Evolutionary conservation across 2,329 filamentous ascomycete species (phyloP).

Genomic region (Microdochium paspali): DNA sequence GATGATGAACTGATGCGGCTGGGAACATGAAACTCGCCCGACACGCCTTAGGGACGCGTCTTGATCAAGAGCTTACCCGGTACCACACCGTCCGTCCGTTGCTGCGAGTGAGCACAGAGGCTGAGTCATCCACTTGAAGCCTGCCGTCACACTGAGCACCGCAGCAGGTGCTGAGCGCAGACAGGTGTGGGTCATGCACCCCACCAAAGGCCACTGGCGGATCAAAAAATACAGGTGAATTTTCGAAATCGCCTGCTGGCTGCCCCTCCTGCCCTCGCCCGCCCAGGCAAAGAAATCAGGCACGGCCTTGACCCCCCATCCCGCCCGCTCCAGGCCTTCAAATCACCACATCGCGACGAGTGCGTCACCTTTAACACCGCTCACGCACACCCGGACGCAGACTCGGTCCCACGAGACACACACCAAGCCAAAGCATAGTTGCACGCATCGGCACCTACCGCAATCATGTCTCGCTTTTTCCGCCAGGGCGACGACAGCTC

Average conservation of each 20-base stretch:
- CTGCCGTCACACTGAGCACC: background rate
- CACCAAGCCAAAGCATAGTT: constrained; percentile 1
- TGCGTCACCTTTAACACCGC: constrained; percentile 1
- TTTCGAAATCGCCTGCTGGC: constrained; percentile 2
- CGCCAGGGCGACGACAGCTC: constrained; percentile 87
- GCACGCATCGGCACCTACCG: constrained; percentile 9
- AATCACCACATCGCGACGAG: background rate
- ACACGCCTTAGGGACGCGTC: no score
- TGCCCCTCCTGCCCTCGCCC: constrained; percentile 1
- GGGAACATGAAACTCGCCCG: no score
- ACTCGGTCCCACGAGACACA: background rate
- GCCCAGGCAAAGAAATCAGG: background rate
- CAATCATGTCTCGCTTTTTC: constrained; percentile 93
- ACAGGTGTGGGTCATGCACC: background rate
- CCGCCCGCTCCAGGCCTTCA: background rate
- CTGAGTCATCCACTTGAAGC: background rate
- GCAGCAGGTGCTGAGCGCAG: background rate
- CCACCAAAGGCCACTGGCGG: constrained; percentile 2
- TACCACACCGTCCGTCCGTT: background rate
- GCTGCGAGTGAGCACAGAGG: background rate
- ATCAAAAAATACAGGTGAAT: constrained; percentile 2
- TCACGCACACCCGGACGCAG: constrained; percentile 4
- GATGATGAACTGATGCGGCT: no score
- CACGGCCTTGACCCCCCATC: constrained; percentile 1
- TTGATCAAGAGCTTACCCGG: background rate